phyloP scores from a whole-genome alignment of 768 basidiomycete species.

The Calocybe gangraenosa region DNA sequence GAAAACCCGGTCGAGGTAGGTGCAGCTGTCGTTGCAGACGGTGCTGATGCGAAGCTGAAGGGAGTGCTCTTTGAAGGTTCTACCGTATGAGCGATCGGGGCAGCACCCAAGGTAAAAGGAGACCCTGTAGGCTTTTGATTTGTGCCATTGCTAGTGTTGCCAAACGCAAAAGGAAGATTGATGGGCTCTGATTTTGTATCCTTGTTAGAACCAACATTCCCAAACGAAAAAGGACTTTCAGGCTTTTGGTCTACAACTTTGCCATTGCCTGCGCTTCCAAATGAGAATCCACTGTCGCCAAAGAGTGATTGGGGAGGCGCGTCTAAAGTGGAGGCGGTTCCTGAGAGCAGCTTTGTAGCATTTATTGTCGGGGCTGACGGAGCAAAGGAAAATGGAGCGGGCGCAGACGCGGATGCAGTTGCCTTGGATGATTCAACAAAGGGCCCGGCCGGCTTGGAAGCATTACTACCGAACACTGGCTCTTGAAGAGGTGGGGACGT shows the following conservation, averaged over 20 bases:
- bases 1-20: conserved; percentile 36
- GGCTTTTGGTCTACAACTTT: conserved; percentile 2
- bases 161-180: conserved; percentile 5
- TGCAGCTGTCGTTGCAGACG: conserved; percentile 21
- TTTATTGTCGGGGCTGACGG: conserved; percentile 19
- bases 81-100: conserved; percentile 29
- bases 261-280: background rate
- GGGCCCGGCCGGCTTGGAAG: conserved; percentile 11
- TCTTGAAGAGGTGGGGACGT: background rate
- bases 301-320: conserved; percentile 43
- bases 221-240: background rate
- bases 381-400: conserved; percentile 24
- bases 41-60: conserved; percentile 32
- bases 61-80: conserved; percentile 29
- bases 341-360: conserved; percentile 35
- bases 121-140: conserved; percentile 14
- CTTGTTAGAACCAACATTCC: no score
- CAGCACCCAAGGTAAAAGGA: conserved; percentile 38
- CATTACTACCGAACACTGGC: conserved; percentile 2
- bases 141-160: conserved; percentile 1
- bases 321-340: conserved; percentile 14
- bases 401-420: conserved; percentile 18
- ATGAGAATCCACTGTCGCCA: conserved; percentile 16
- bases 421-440: conserved; percentile 11
- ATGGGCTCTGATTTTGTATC: no score